Conservation (phyloP, 139 green algal species). For the Pleodorina starrii region DNA sequence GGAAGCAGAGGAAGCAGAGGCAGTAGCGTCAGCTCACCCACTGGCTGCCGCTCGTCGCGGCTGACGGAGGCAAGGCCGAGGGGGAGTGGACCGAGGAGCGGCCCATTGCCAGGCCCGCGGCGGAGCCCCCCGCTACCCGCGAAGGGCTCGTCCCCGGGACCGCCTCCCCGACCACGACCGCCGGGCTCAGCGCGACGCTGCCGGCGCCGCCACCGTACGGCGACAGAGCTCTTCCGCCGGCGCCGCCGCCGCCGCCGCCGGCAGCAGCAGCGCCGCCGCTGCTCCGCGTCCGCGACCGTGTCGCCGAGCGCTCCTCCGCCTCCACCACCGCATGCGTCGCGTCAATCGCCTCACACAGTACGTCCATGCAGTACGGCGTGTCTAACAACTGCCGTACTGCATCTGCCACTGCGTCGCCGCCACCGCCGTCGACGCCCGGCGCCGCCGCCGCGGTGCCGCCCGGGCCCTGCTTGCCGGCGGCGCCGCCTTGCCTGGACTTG, state of each 20-base stretch:
- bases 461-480: neutral
- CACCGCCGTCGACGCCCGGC: neutral
- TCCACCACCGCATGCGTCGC: conserved; percentile 2
- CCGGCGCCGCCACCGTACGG: neutral
- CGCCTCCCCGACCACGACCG: neutral
- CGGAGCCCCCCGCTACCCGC: neutral
- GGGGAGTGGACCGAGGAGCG: neutral
- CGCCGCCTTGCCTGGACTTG: neutral
- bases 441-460: neutral
- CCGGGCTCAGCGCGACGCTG: neutral
- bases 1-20: too few relatives aligned
- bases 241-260: neutral
- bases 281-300: neutral
- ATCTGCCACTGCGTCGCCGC: neutral
- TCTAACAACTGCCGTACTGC: neutral
- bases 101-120: neutral
- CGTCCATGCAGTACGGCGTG: neutral
- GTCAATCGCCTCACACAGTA: conserved; percentile 37
- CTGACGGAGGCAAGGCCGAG: too few relatives aligned
- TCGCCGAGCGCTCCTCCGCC: neutral
- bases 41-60: neutral
- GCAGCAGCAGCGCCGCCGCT: neutral
- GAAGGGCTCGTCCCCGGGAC: neutral
- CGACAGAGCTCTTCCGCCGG: neutral
- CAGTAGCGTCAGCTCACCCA: too few relatives aligned